Percentiles rank a stretch among this genome's conserved stretches.
Evolutionary conservation across 345 rosid species (phyloP).

Genomic region (Citrus unshiu): DNA sequence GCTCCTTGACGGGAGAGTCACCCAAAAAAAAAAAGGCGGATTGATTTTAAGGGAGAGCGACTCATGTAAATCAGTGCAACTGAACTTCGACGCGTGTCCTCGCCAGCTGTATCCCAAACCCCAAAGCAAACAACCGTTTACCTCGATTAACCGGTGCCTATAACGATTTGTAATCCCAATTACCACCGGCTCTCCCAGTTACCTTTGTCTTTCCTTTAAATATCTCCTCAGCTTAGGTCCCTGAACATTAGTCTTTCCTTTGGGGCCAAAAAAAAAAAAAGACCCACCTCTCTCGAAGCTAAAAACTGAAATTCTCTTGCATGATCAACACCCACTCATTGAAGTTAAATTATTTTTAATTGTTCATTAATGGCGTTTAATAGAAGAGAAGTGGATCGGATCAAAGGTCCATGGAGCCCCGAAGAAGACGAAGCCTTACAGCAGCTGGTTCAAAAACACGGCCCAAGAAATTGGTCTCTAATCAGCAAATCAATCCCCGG

Average conservation of each 20-base stretch:
- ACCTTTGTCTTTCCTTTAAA: conserved; percentile 25
- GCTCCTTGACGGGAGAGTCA: conserved; percentile 27
- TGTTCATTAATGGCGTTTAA: conserved; percentile 18
- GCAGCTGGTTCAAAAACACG: conserved; percentile 63
- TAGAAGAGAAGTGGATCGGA: conserved; percentile 68
- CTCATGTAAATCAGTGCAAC: conserved; percentile 31
- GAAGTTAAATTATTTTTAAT: not conserved
- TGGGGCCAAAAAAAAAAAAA: not conserved
- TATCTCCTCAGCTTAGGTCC: conserved; percentile 1
- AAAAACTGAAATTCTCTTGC: conserved; percentile 6
- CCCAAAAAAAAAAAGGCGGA: not conserved
- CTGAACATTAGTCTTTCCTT: not conserved
- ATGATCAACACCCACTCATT: not conserved
- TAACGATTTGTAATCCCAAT: conserved; percentile 21
- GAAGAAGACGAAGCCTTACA: conserved; percentile 85
- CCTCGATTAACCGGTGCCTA: conserved; percentile 53
- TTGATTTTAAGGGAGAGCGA: conserved; percentile 21
- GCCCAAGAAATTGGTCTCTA: conserved; percentile 91
- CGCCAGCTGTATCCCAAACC: conserved; percentile 83
- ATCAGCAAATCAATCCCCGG: conserved; percentile 96
- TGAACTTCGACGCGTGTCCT: conserved; percentile 64
- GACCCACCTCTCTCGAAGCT: conserved; percentile 1
- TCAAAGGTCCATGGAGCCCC: conserved; percentile 97
- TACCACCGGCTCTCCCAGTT: conserved; percentile 40
- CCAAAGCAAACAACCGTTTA: conserved; percentile 45